Percentiles rank a stretch among this genome's conserved stretches.
These are phyloP conservation scores for Nicotiana noctiflora DNA, from an alignment of 257 asterid genomes.

Conservation along the genomic window DNA sequence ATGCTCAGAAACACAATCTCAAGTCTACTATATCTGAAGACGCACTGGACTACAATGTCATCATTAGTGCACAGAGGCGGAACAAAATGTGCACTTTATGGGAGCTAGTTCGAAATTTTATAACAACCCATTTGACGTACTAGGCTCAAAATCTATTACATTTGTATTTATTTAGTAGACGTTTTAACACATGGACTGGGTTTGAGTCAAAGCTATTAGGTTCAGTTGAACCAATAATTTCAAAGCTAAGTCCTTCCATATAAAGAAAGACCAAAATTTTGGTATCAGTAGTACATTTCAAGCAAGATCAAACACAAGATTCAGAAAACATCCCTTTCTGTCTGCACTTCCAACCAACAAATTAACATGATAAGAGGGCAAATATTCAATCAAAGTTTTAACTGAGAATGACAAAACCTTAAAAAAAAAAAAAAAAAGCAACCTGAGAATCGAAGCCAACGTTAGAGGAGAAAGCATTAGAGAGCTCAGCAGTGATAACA, in stretches of 20 bases:
- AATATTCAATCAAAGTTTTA: not conserved
- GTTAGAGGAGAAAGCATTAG: conserved; percentile 54
- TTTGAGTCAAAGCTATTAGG: too few relatives aligned
- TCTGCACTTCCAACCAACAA: not conserved
- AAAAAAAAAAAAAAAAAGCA: too few relatives aligned
- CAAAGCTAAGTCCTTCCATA: not conserved
- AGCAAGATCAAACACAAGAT: not conserved
- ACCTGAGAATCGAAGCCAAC: conserved; percentile 87
- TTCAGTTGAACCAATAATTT: too few relatives aligned
- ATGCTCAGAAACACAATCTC: not conserved
- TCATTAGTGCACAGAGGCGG: not conserved
- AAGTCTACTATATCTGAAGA: not conserved
- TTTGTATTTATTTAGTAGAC: too few relatives aligned
- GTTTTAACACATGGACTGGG: too few relatives aligned
- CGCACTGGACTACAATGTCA: not conserved
- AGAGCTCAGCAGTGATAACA: conserved; percentile 49
- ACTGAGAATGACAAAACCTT: not conserved
- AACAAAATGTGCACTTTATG: too few relatives aligned
- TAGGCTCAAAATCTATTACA: too few relatives aligned
- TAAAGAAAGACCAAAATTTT: not conserved
- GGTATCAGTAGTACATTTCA: not conserved
- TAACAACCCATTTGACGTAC: too few relatives aligned
- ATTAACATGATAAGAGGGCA: not conserved
- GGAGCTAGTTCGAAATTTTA: too few relatives aligned
- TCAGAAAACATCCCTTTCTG: not conserved